phyloP scores from a whole-genome alignment of 352 stramenopile species.

The Phytophthora fragariae region DNA sequence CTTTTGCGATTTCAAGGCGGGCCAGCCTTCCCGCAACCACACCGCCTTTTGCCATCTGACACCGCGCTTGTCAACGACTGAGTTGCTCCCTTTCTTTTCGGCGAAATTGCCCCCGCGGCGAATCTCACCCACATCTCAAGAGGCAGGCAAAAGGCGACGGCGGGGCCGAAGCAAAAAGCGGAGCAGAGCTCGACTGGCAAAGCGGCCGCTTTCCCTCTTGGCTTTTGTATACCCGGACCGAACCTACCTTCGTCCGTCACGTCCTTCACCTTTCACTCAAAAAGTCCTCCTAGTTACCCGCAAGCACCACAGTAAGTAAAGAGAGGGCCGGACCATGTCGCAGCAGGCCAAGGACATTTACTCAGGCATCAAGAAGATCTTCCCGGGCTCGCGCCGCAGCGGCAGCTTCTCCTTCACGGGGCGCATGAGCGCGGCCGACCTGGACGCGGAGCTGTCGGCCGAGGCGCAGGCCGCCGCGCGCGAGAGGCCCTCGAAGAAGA shows the following conservation, averaged over 20 bases:
- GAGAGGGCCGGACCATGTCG: constrained; percentile 40
- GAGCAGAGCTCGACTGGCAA: constrained; percentile 6
- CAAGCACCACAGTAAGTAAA: not conserved
- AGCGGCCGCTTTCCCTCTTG: constrained; percentile 1
- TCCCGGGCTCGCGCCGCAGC: constrained; percentile 56
- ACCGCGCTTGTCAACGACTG: constrained; percentile 6
- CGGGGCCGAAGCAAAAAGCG: not conserved
- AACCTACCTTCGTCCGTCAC: not conserved
- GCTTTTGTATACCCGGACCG: constrained; percentile 17
- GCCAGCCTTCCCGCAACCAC: not conserved
- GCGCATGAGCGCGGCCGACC: constrained; percentile 28
- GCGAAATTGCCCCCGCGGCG: not conserved
- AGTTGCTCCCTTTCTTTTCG: constrained; percentile 39
- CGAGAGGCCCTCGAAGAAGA: constrained; percentile 48
- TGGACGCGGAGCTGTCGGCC: constrained; percentile 43
- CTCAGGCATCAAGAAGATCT: constrained; percentile 85
- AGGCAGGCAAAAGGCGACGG: constrained; percentile 13
- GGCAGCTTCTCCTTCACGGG: constrained; percentile 58
- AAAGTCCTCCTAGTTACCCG: too few relatives aligned
- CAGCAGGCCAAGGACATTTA: constrained; percentile 84
- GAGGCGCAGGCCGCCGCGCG: constrained; percentile 43
- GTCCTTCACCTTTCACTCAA: not conserved
- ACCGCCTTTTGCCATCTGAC: constrained; percentile 10
- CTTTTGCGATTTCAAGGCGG: constrained; percentile 3
- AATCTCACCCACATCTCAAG: constrained; percentile 40